Percentiles rank a stretch among this genome's conserved stretches.
phyloP scores from a whole-genome alignment of 148 eudicot genomes.

The Linanthus parryae region DNA sequence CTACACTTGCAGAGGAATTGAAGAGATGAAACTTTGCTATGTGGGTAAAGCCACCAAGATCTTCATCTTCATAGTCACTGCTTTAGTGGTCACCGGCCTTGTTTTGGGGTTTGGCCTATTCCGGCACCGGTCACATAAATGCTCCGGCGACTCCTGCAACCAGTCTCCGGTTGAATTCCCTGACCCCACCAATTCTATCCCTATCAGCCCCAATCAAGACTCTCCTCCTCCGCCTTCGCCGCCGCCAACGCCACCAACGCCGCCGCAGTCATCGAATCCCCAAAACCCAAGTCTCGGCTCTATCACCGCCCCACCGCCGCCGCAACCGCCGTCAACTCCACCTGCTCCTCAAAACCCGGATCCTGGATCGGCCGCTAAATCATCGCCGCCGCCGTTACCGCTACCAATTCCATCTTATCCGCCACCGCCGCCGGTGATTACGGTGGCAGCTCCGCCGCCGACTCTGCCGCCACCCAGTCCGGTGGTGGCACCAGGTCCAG shows the following conservation, averaged over 20 bases:
- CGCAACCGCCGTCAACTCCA: slow-evolving; percentile 5
- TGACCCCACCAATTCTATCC: slow-evolving; percentile 8
- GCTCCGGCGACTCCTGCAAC: slow-evolving; percentile 23
- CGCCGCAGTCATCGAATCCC: slow-evolving; percentile 10
- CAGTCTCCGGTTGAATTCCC: slow-evolving; percentile 11
- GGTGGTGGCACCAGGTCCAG: slow-evolving; percentile 41
- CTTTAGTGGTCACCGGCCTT: slow-evolving; percentile 47
- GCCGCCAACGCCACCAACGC: slow-evolving; percentile 6
- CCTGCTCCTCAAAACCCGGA: slow-evolving; percentile 5
- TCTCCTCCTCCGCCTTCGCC: slow-evolving; percentile 13
- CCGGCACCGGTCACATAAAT: slow-evolving; percentile 35
- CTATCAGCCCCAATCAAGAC: slow-evolving; percentile 10
- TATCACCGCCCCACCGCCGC: slow-evolving; percentile 14
- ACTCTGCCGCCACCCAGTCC: slow-evolving; percentile 30
- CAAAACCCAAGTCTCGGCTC: slow-evolving; percentile 1
- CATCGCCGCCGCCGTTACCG: slow-evolving; percentile 16
- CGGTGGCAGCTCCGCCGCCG: slow-evolving; percentile 31
- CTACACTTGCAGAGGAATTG: too few relatives aligned
- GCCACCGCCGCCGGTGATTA: slow-evolving; percentile 20
- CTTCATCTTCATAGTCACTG: slow-evolving; percentile 72
- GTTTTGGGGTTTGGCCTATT: slow-evolving; percentile 57
- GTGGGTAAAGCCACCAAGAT: slow-evolving; percentile 97
- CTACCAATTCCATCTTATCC: too few relatives aligned
- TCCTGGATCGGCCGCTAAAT: slow-evolving; percentile 4
- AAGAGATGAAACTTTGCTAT: slow-evolving; percentile 53